Percentiles rank a stretch among this genome's conserved stretches.
Conservation (phyloP, 306 rosid species). For the Pueraria montana region DNA sequence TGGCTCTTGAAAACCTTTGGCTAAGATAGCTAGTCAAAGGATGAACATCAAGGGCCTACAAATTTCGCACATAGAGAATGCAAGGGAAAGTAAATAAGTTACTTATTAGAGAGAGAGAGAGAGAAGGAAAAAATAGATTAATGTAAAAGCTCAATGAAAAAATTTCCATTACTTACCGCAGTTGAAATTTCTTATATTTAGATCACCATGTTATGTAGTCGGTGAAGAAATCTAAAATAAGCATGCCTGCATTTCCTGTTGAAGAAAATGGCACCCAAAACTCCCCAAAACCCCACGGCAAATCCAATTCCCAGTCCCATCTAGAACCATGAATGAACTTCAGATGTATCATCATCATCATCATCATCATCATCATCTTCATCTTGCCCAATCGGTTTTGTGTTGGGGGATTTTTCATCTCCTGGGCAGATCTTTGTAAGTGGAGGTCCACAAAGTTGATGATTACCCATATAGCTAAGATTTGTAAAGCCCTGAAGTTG, state of each 20-base stretch:
- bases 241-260: neutral
- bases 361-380: neutral
- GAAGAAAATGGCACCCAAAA: neutral
- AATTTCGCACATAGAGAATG: too few relatives aligned
- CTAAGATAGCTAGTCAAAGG: too few relatives aligned
- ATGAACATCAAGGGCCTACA: too few relatives aligned
- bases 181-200: neutral
- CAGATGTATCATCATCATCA: neutral
- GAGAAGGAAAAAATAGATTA: too few relatives aligned
- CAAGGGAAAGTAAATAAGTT: too few relatives aligned
- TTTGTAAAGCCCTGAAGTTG: neutral
- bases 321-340: neutral
- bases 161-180: neutral
- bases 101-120: too few relatives aligned
- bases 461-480: neutral
- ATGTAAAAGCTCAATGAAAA: too few relatives aligned
- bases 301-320: neutral
- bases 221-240: constrained; percentile 4
- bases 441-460: constrained; percentile 9
- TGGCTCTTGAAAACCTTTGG: too few relatives aligned
- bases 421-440: neutral
- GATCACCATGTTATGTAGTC: neutral
- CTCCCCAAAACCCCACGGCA: neutral
- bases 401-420: neutral
- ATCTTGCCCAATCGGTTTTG: neutral